Conservation (phyloP, 352 stramenopile genomes). For the Phytopythium litorale region DNA sequence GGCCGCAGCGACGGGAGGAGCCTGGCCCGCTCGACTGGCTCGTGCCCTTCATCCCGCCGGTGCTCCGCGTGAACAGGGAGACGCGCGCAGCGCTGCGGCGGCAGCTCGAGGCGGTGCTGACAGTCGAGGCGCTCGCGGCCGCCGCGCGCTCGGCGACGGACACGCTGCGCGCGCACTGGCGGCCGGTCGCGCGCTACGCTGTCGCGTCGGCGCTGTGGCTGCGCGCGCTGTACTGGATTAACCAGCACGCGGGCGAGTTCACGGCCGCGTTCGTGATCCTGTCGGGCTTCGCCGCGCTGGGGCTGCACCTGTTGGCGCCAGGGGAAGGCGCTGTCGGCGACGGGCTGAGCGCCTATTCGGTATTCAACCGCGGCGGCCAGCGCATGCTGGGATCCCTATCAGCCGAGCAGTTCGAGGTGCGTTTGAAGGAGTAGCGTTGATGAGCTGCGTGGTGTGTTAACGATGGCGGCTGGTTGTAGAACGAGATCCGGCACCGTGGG, state of each 20-base stretch:
- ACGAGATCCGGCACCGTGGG: slow-evolving; percentile 69
- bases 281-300: slow-evolving; percentile 38
- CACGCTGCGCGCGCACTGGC: slow-evolving; percentile 21
- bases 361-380: slow-evolving; percentile 68
- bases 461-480: slow-evolving; percentile 21
- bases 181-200: slow-evolving; percentile 13
- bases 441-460: too few relatives aligned
- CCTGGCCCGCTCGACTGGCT: slow-evolving; percentile 61
- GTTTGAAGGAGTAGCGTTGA: neutral
- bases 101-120: slow-evolving; percentile 27
- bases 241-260: slow-evolving; percentile 50
- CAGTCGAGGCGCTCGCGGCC: slow-evolving; percentile 20
- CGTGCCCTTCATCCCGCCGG: slow-evolving; percentile 78
- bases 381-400: slow-evolving; percentile 79
- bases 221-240: slow-evolving; percentile 36
- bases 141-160: slow-evolving; percentile 13
- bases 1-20: slow-evolving; percentile 14
- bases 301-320: slow-evolving; percentile 29
- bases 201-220: slow-evolving; percentile 34
- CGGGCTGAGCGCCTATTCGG: slow-evolving; percentile 73
- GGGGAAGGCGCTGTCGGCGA: neutral
- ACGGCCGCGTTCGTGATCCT: slow-evolving; percentile 60
- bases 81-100: slow-evolving; percentile 46
- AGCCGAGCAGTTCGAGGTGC: slow-evolving; percentile 81
- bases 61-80: slow-evolving; percentile 74